phyloP scores from a whole-genome alignment of 345 rosid species.

The Triadica sebifera region DNA sequence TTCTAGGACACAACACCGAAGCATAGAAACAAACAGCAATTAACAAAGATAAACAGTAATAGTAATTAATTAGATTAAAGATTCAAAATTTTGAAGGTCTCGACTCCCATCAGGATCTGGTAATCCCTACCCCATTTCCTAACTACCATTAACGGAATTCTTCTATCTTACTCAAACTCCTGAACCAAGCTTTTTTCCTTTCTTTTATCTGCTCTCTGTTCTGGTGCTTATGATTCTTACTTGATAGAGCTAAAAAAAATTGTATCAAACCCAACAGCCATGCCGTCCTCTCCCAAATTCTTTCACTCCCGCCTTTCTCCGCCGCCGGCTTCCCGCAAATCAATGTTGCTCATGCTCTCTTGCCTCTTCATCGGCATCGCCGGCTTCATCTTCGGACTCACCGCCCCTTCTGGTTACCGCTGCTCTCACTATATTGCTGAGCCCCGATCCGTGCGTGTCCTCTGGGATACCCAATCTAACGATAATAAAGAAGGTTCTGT shows the following conservation, averaged over 20 bases:
- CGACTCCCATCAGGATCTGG: neutral
- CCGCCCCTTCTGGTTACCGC: constrained; percentile 29
- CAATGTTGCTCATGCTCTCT: constrained; percentile 43
- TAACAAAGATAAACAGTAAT: neutral
- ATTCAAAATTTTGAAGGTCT: neutral
- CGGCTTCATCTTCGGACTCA: constrained; percentile 64
- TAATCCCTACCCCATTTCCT: neutral
- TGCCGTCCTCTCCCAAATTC: constrained; percentile 76
- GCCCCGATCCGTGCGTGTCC: constrained; percentile 58
- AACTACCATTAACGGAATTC: constrained; percentile 1
- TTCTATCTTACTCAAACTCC: neutral
- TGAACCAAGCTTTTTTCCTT: neutral
- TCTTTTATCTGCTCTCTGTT: neutral
- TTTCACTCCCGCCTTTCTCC: constrained; percentile 45
- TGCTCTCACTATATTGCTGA: constrained; percentile 17
- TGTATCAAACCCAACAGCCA: constrained; percentile 16
- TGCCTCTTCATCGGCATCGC: constrained; percentile 56
- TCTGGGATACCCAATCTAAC: constrained; percentile 40
- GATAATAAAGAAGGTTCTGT: constrained; percentile 13
- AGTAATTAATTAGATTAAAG: neutral
- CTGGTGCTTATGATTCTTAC: neutral
- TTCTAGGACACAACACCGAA: too few species aligned
- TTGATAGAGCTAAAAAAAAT: neutral
- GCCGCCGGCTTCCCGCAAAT: constrained; percentile 40
- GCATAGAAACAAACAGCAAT: neutral